Evolutionary conservation across 805 yeast genomes (phyloP).

Genomic region (Maudiozyma barnettii): DNA sequence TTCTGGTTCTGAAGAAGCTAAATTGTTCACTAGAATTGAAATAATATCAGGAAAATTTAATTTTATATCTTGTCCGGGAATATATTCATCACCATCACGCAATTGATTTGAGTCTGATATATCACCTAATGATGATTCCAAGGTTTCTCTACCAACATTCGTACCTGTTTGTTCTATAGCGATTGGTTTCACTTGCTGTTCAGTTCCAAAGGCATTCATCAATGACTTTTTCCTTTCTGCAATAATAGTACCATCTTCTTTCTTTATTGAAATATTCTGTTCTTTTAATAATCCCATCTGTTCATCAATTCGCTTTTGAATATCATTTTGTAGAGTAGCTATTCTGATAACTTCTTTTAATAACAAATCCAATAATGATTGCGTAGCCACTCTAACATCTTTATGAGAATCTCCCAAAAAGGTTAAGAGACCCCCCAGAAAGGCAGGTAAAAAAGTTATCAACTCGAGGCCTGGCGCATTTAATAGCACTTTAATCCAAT

Average conservation of each 20-base stretch:
- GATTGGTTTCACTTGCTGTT: neutral
- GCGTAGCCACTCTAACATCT: conserved; percentile 82
- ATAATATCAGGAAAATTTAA: conserved; percentile 74
- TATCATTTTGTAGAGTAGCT: conserved; percentile 53
- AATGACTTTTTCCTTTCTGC: conserved; percentile 28
- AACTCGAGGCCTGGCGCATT: conserved; percentile 88
- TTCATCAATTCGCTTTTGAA: conserved; percentile 28
- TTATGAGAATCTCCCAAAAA: conserved; percentile 75
- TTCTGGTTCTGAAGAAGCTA: conserved; percentile 64
- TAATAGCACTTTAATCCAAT: conserved; percentile 89
- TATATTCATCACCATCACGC: conserved; percentile 45
- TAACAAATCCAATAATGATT: conserved; percentile 61
- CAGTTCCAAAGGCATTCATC: conserved; percentile 16
- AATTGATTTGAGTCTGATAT: conserved; percentile 2
- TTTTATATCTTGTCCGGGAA: conserved; percentile 73
- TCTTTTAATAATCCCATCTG: conserved; percentile 9
- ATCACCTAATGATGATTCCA: conserved; percentile 1
- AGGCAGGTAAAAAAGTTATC: conserved; percentile 78
- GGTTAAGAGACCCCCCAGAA: conserved; percentile 67
- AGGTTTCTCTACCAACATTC: conserved; percentile 20
- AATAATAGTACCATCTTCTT: conserved; percentile 22
- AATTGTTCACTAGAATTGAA: conserved; percentile 69
- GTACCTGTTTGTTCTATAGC: conserved; percentile 5
- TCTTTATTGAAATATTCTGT: conserved; percentile 19
- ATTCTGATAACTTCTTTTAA: conserved; percentile 73